phyloP scores from a whole-genome alignment of 129 eudicot genomes.

The Flaveria brownii region DNA sequence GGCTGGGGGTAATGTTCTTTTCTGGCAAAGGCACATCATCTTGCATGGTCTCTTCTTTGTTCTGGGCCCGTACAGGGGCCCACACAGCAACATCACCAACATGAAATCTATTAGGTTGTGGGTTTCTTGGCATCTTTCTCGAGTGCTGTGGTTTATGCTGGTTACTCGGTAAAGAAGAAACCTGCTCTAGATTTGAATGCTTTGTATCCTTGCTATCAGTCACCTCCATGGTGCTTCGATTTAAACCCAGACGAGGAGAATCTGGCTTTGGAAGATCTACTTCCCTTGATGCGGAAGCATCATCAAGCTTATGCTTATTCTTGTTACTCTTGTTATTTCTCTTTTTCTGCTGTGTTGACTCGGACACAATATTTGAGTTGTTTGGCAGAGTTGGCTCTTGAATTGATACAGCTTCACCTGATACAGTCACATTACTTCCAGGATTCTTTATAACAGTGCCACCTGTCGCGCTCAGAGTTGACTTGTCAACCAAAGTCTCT shows the following conservation, averaged over 20 bases:
- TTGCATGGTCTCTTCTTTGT: conserved; percentile 47
- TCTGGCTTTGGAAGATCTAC: conserved; percentile 34
- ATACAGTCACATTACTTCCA: conserved; percentile 24
- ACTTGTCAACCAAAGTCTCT: conserved; percentile 42
- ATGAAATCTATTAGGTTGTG: conserved; percentile 63
- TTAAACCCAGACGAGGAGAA: conserved; percentile 29
- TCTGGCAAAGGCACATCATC: conserved; percentile 41
- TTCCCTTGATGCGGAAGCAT: conserved; percentile 33
- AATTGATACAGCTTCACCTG: conserved; percentile 22
- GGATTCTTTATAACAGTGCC: conserved; percentile 25
- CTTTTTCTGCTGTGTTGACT: conserved; percentile 48
- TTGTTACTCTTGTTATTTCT: conserved; percentile 55
- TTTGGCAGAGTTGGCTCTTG: conserved; percentile 26
- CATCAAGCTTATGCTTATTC: conserved; percentile 63
- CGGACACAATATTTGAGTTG: conserved; percentile 28
- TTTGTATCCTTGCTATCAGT: conserved; percentile 39
- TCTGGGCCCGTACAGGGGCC: conserved; percentile 69
- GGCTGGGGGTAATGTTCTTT: conserved; percentile 40
- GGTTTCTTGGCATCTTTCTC: conserved; percentile 61
- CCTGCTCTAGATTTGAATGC: conserved; percentile 29
- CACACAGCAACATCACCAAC: conserved; percentile 68
- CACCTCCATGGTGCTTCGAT: conserved; percentile 32
- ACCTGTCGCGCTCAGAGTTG: conserved; percentile 23
- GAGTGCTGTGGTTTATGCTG: conserved; percentile 65
- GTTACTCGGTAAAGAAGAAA: conserved; percentile 38